Conservation (phyloP, 345 rosid species). For the Citrus trifoliata region DNA sequence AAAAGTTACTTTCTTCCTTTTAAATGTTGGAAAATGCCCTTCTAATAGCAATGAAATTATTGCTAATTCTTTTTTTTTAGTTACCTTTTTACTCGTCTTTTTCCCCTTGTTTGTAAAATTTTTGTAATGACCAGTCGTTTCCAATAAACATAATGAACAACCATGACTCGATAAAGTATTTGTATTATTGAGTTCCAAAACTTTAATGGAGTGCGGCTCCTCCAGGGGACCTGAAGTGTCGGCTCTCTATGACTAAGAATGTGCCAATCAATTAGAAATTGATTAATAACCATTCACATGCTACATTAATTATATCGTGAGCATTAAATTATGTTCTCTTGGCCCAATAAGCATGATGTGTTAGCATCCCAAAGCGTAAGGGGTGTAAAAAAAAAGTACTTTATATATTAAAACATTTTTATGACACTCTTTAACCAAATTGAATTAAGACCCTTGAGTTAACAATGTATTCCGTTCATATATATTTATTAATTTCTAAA, state of each 20-base stretch:
- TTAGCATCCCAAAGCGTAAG: too few species aligned
- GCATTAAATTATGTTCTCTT: not conserved
- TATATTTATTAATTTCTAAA: too few species aligned
- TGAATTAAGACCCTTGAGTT: too few species aligned
- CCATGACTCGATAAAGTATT: not conserved
- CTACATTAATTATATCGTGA: not conserved
- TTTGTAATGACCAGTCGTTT: not conserved
- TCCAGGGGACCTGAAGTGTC: not conserved
- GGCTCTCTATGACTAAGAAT: not conserved
- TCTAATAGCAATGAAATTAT: not conserved
- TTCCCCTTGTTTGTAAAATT: not conserved
- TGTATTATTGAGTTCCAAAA: not conserved
- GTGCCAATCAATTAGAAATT: not conserved
- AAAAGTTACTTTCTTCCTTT: not conserved
- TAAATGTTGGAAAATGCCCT: not conserved
- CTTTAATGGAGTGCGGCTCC: not conserved
- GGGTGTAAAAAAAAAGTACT: too few species aligned
- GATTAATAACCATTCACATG: not conserved
- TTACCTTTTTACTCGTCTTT: not conserved
- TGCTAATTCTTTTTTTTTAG: not conserved
- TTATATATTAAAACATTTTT: too few species aligned
- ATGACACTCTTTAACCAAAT: too few species aligned
- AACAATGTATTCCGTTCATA: too few species aligned
- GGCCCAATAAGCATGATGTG: not conserved
- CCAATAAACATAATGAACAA: not conserved